Base-by-base conservation (phyloP, 225 moss, liverwort and hornwort species). In the Ulota crispa region DNA sequence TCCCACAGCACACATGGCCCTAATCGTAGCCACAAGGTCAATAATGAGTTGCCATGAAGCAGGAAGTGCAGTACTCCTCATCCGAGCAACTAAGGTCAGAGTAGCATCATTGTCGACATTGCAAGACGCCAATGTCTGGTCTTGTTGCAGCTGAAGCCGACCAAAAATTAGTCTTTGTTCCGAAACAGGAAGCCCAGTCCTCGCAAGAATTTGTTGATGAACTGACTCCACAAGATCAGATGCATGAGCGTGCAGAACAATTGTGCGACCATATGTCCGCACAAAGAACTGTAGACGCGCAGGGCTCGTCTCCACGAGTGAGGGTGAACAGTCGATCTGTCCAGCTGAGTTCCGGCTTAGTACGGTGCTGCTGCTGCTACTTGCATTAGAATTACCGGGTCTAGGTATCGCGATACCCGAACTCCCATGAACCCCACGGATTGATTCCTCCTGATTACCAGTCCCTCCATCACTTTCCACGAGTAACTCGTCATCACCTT, bases 31-130 rank as follows among this genome's bases (percentile, higher is more conserved):
- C 63, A 98, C 98, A 62, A 98, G 89, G 69, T 95, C 94, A 73
- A 90, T 98, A 45, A 98, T 92, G 14, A 98, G 94, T 83, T 95
- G 95, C 98, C 98, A 98, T 8, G 98, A 95, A 78, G 92, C 90
- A 75, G 95, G 98, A 78, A 95, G 94, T 43, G 94, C 89, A 65
- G 98, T 98, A 81, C 98, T 98, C 67, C 98, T 93, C 98, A 98
- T 98, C 73, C 98, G 93, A 47, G 92, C 98, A 68, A 98, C 98
- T 82, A 98, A 78, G 78, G 93, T 90, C 63, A 98, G 79, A 52
- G 98, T 98, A 1, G 93, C 92, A 79, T 98, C 98, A 72, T 98
- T 94, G 30, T 78, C 88, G 31, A 98, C 62, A 52, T 83, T 86
- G 78, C 92, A 95, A 30, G 90, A 89, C 42, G 92, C 95, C 42